Evolutionary conservation across 1,139 yeast genomes (phyloP), one percentile per base, ranked within the genome.

Genomic region (Magnusiomyces paraingens): DNA sequence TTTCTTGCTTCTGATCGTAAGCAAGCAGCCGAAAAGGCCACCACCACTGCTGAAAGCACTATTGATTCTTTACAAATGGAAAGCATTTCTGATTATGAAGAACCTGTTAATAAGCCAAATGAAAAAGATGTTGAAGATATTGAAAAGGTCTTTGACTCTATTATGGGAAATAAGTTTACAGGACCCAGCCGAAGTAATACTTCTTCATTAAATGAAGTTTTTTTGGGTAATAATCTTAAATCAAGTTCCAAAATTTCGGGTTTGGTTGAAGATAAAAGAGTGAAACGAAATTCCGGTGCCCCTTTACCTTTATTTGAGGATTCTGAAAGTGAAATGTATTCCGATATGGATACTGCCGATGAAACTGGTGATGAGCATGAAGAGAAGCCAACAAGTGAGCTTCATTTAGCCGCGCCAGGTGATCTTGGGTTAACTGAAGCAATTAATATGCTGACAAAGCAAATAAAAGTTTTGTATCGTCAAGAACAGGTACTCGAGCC

Each of bases 401-500:
- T 53, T 36, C 70, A 64, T 54, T 64, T 81, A 44, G 88, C 89
- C 0, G 86, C 84, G 0, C 89, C 90, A 0, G 88, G 88, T 0
- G 83, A 83, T 53, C 71, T 84, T 54, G 80, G 85, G 52, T 70
- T 86, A 18, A 77, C 84, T 0, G 88, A 84, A 60, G 87, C 85
- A 53, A 86, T 89, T 42, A 72, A 74, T 2, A 76, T 73, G 18
- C 66, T 87, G 15, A 72, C 77, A 4, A 69, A 72, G 3, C 88
- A 84, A 21, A 81, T 89, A n/a, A 81, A 78, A 26, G 77, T 76
- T 54, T 71, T 87, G 38, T 74, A 77, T 47, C 80, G 81, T 55
- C 96, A 90, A 64, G 72, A 80, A 46, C 72, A 75, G 4, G 80
- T 90, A 35, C 69, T 90, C 42, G 80, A 78, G 17, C 86, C 93